phyloP scores from a whole-genome alignment of 768 basidiomycete genomes.

The Cantharellus anzutake region DNA sequence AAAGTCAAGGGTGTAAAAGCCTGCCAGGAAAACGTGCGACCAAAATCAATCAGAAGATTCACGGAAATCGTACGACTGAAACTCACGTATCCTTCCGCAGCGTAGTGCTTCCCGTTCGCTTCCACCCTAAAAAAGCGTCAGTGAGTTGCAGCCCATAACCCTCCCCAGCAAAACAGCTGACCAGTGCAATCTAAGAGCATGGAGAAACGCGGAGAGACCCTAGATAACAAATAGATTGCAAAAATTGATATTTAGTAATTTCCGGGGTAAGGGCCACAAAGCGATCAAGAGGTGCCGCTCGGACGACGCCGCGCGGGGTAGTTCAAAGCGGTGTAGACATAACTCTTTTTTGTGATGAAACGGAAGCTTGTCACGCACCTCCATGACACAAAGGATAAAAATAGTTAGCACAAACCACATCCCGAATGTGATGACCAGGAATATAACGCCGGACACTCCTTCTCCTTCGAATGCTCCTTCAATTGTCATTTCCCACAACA shows the following conservation, averaged over 20 bases:
- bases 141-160: constrained; percentile 3
- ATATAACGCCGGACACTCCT: constrained; percentile 24
- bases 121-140: constrained; percentile 35
- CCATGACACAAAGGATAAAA: constrained; percentile 77
- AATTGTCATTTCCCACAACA: constrained; percentile 80
- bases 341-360: background rate
- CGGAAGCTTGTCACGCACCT: constrained; percentile 36
- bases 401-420: constrained; percentile 74
- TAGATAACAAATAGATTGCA: constrained; percentile 15
- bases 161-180: constrained; percentile 8
- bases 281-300: no score
- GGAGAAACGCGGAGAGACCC: constrained; percentile 91
- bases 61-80: background rate
- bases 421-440: constrained; percentile 45
- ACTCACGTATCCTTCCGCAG: constrained; percentile 77
- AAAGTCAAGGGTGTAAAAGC: constrained; percentile 20
- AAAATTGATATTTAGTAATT: background rate
- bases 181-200: constrained; percentile 93
- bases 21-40: constrained; percentile 10
- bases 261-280: no score
- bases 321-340: background rate
- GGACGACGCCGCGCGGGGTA: no score
- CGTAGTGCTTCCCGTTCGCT: constrained; percentile 90
- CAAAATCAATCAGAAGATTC: constrained; percentile 1
- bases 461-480: constrained; percentile 24